Percentiles rank a stretch among this genome's conserved stretches.
These are phyloP conservation scores for Viola odorata DNA, from an alignment of 345 rosid species.

Conservation along the genomic window DNA sequence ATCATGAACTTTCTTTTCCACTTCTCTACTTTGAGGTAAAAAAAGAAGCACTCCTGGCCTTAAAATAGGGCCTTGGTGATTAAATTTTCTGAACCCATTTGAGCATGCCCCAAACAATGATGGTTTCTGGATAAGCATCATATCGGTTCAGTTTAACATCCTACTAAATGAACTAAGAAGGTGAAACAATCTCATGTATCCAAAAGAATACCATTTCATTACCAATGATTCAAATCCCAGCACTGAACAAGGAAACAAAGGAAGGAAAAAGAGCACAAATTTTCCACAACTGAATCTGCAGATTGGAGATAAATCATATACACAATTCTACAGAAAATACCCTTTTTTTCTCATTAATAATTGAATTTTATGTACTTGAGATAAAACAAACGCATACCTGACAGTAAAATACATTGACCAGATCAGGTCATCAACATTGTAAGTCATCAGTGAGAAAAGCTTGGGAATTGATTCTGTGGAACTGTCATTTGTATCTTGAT, in stretches of 20 bases:
- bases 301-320: not conserved
- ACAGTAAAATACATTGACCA: conserved; percentile 21
- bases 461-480: conserved; percentile 20
- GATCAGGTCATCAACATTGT: conserved; percentile 16
- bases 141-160: too few species aligned
- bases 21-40: too few species aligned
- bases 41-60: too few species aligned
- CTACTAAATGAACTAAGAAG: too few species aligned
- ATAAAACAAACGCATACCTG: conserved; percentile 27
- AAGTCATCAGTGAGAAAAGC: conserved; percentile 13
- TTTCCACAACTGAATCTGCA: not conserved
- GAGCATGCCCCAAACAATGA: too few species aligned
- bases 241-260: not conserved
- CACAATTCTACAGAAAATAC: conserved; percentile 10
- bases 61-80: too few species aligned
- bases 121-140: too few species aligned
- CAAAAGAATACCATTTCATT: too few species aligned
- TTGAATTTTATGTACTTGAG: conserved; percentile 22
- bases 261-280: not conserved
- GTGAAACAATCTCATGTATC: too few species aligned
- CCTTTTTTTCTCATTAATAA: conserved; percentile 8
- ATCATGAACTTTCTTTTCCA: too few species aligned
- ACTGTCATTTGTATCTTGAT: conserved; percentile 20
- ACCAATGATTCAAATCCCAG: not conserved
- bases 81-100: too few species aligned